These are phyloP conservation scores for Schwanniomyces yamadae DNA, from an alignment of 805 yeast genomes.

Conservation along the genomic window DNA sequence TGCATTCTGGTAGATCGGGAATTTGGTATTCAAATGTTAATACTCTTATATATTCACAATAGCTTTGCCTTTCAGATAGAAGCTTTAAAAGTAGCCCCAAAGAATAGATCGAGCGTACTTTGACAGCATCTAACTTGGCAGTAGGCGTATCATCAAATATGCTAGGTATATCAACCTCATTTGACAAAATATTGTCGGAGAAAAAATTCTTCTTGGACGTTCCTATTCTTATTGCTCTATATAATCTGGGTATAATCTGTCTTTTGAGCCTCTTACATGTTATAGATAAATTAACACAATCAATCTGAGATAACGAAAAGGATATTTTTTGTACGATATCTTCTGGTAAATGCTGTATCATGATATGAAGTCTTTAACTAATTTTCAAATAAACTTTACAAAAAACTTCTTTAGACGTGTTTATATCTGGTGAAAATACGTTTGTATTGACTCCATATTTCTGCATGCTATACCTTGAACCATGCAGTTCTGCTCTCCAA, in stretches of 20 bases:
- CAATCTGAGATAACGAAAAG: slow-evolving; percentile 12
- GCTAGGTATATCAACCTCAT: slow-evolving; percentile 1
- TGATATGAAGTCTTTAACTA: not conserved
- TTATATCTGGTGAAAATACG: not conserved
- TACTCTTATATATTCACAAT: slow-evolving; percentile 13
- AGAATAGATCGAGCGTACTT: slow-evolving; percentile 13
- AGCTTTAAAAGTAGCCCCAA: slow-evolving; percentile 19
- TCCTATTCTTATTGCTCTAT: slow-evolving; percentile 15
- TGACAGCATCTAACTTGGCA: not conserved
- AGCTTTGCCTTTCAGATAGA: slow-evolving; percentile 9
- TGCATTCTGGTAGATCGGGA: slow-evolving; percentile 27
- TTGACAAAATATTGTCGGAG: not conserved
- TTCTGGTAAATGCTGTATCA: slow-evolving; percentile 14
- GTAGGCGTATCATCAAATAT: not conserved
- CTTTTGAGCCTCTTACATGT: slow-evolving; percentile 12
- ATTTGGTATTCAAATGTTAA: slow-evolving; percentile 12
- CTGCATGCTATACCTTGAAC: not conserved
- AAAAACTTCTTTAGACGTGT: not conserved
- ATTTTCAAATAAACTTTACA: too few relatives aligned
- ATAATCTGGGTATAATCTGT: slow-evolving; percentile 14
- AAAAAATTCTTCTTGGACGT: slow-evolving; percentile 5
- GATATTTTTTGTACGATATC: slow-evolving; percentile 18
- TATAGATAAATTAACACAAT: slow-evolving; percentile 12
- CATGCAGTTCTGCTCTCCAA: not conserved
- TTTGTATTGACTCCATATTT: not conserved